Conservation (phyloP, 495 filamentous ascomycete species). For the Ascobolus immersus region DNA sequence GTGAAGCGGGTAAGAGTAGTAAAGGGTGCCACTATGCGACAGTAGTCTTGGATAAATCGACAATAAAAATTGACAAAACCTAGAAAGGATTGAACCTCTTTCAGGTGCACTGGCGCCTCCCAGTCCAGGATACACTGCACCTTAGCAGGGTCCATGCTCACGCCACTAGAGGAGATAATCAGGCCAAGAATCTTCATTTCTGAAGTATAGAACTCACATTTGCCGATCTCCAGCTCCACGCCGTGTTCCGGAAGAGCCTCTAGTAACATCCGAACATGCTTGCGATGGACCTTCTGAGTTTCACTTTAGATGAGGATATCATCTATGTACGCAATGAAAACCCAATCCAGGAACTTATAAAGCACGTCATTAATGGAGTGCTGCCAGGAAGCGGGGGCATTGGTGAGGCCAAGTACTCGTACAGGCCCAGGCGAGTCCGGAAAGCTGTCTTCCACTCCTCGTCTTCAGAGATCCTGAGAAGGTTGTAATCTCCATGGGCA, state of each 20-base stretch:
- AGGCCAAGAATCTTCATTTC: background rate
- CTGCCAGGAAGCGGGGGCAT: slow-evolving; percentile 14
- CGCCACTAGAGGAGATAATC: background rate
- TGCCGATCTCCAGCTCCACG: slow-evolving; percentile 14
- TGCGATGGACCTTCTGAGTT: slow-evolving; percentile 7
- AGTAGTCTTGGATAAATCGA: background rate
- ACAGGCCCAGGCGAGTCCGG: slow-evolving; percentile 13
- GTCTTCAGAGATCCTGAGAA: background rate
- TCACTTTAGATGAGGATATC: slow-evolving; percentile 18
- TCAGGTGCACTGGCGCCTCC: background rate
- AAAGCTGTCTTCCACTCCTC: slow-evolving; percentile 13
- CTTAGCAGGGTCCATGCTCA: background rate
- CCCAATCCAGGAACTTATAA: slow-evolving; percentile 10
- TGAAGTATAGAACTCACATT: slow-evolving; percentile 12
- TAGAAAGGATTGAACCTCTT: slow-evolving; percentile 4
- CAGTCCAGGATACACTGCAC: background rate
- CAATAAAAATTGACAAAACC: slow-evolving; percentile 4
- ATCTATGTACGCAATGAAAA: slow-evolving; percentile 16
- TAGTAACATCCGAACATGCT: slow-evolving; percentile 12
- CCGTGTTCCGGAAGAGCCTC: slow-evolving; percentile 6
- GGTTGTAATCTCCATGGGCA: background rate
- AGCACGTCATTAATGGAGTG: slow-evolving; percentile 16
- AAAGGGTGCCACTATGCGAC: background rate
- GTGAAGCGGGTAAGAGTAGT: background rate
- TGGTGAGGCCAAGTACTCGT: slow-evolving; percentile 14